Percentiles rank a stretch among this genome's conserved stretches.
Evolutionary conservation across 768 basidiomycete genomes (phyloP).

Genomic region (Cyathus striatus): DNA sequence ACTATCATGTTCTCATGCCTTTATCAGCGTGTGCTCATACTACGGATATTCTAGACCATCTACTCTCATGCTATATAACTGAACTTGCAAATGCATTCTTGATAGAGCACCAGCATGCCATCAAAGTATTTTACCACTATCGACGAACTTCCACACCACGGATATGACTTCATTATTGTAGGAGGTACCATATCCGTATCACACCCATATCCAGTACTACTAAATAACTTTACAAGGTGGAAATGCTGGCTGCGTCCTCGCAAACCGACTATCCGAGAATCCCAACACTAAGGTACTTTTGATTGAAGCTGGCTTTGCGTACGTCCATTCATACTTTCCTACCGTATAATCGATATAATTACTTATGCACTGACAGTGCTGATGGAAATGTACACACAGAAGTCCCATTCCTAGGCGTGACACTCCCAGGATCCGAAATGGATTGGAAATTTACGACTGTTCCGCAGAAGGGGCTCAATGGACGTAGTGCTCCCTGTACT

Average conservation of each 20-base stretch:
- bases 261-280: constrained; percentile 51
- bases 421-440: constrained; percentile 9
- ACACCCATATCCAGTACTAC: not conserved
- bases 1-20: too few relatives aligned
- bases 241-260: constrained; percentile 53
- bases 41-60: too few relatives aligned
- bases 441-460: constrained; percentile 24
- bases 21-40: too few relatives aligned
- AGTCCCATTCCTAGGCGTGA: constrained; percentile 7
- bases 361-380: too few relatives aligned
- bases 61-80: too few relatives aligned
- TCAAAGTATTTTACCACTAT: not conserved
- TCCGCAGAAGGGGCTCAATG: constrained; percentile 16
- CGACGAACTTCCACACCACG: constrained; percentile 3
- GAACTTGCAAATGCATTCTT: too few relatives aligned
- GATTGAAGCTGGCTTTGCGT: constrained; percentile 57
- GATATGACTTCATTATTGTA: constrained; percentile 25
- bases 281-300: constrained; percentile 41
- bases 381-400: constrained; percentile 8
- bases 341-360: too few relatives aligned
- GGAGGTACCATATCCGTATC: constrained; percentile 20
- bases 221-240: constrained; percentile 23
- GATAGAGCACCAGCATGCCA: too few relatives aligned
- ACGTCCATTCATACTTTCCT: too few relatives aligned
- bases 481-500: constrained; percentile 13